A percentile compares a stretch with the other conserved stretches of the same genome.
phyloP scores from a whole-genome alignment of 108 stramenopile genomes.

The Nitzschia sp. region DNA sequence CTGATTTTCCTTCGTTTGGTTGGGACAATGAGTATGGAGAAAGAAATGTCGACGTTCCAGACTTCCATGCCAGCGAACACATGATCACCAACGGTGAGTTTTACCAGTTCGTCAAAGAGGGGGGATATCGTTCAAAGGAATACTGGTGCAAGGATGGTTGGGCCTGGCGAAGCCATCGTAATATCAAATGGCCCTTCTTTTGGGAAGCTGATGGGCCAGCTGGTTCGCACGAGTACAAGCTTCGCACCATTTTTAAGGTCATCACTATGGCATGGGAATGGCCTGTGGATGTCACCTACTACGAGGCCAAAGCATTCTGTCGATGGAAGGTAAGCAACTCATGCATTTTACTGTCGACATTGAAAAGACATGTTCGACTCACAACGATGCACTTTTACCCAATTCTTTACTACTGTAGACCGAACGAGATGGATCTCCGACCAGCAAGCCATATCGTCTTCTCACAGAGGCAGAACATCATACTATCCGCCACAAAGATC shows the following conservation, averaged over 20 bases:
- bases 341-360: background rate
- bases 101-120: constrained; percentile 88
- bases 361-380: background rate
- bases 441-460: constrained; percentile 67
- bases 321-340: constrained; percentile 76
- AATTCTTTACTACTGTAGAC: constrained; percentile 24
- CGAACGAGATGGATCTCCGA: constrained; percentile 57
- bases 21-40: constrained; percentile 98
- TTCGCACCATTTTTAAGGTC: constrained; percentile 89
- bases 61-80: constrained; percentile 81
- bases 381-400: no score
- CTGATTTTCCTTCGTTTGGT: constrained; percentile 88
- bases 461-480: constrained; percentile 93
- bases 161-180: constrained; percentile 90
- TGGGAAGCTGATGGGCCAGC: constrained; percentile 87
- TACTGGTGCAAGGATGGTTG: constrained; percentile 94
- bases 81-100: constrained; percentile 96
- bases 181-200: constrained; percentile 92
- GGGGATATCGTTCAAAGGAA: constrained; percentile 82
- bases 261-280: constrained; percentile 90
- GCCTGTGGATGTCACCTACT: constrained; percentile 95
- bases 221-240: constrained; percentile 82
- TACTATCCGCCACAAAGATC: constrained; percentile 65
- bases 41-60: constrained; percentile 70
- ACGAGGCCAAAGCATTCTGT: constrained; percentile 92